Conservation (phyloP, 129 eudicot species). For the Kitagawia praeruptora region DNA sequence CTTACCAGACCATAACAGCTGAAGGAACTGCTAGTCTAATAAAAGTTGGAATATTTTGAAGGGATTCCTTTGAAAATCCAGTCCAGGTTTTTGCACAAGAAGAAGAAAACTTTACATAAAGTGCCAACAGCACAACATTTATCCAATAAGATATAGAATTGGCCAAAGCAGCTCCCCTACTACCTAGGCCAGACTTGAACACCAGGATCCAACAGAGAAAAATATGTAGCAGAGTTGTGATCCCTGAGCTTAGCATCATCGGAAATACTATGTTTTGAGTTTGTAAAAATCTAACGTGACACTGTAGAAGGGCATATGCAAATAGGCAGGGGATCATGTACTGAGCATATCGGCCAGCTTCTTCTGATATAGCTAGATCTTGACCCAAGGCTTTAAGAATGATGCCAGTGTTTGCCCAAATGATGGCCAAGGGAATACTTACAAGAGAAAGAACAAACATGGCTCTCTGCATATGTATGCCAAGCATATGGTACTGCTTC, state of each 20-base stretch:
- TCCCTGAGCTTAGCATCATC: slow-evolving; percentile 58
- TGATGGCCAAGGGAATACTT: slow-evolving; percentile 58
- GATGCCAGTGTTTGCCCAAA: slow-evolving; percentile 53
- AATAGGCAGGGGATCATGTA: slow-evolving; percentile 64
- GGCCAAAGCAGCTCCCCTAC: slow-evolving; percentile 70
- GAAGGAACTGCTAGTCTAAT: slow-evolving; percentile 67
- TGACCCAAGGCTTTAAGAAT: slow-evolving; percentile 52
- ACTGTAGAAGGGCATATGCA: slow-evolving; percentile 58
- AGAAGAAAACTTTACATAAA: slow-evolving; percentile 47
- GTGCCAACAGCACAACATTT: slow-evolving; percentile 43
- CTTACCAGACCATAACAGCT: slow-evolving; percentile 72
- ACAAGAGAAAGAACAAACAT: slow-evolving; percentile 49
- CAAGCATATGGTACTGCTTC: slow-evolving; percentile 54
- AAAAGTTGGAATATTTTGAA: slow-evolving; percentile 33
- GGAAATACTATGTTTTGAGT: slow-evolving; percentile 62
- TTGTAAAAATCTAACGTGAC: slow-evolving; percentile 57
- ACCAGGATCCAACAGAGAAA: slow-evolving; percentile 58
- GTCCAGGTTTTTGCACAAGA: slow-evolving; percentile 59
- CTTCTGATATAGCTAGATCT: slow-evolving; percentile 58
- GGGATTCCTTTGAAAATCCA: slow-evolving; percentile 59
- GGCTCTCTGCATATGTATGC: slow-evolving; percentile 67
- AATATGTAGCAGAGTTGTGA: slow-evolving; percentile 45
- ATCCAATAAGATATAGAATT: slow-evolving; percentile 63
- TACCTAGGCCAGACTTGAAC: slow-evolving; percentile 56
- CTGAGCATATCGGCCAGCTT: slow-evolving; percentile 55